These are phyloP conservation scores for Salix udensis DNA, from an alignment of 345 rosid genomes.

Conservation along the genomic window DNA sequence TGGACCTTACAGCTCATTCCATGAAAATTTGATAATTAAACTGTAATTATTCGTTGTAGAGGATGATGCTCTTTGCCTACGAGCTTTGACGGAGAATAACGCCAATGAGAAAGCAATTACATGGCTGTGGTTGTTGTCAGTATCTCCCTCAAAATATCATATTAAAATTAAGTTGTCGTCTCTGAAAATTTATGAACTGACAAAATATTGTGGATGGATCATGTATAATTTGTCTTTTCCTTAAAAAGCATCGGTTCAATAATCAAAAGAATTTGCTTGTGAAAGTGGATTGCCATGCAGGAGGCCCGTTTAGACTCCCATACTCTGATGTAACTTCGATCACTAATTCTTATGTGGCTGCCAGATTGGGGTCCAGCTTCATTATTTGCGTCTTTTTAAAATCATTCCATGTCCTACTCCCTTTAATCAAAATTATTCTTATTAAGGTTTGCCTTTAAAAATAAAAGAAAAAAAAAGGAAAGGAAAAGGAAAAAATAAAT, in stretches of 20 bases:
- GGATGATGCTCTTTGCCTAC: background rate
- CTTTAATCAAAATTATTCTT: background rate
- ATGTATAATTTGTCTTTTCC: background rate
- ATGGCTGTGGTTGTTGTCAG: background rate
- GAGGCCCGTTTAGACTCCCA: background rate
- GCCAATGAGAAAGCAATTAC: background rate
- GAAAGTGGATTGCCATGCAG: background rate
- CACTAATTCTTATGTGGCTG: background rate
- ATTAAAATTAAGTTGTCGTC: too few species aligned
- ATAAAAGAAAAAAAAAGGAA: too few species aligned
- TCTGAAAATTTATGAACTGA: too few species aligned
- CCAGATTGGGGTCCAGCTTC: constrained; percentile 1
- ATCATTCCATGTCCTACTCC: background rate
- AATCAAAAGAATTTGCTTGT: background rate
- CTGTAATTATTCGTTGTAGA: background rate
- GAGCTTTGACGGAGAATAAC: background rate
- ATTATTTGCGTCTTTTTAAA: background rate
- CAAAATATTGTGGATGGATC: background rate
- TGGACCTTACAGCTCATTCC: background rate
- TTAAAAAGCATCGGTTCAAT: background rate
- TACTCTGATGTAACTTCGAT: background rate
- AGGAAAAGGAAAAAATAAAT: background rate
- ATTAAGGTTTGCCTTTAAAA: background rate
- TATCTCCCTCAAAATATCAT: background rate
- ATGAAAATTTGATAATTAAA: background rate